Base-by-base conservation (phyloP, 2,329 filamentous ascomycete species). In the Fusarium subglutinans region DNA sequence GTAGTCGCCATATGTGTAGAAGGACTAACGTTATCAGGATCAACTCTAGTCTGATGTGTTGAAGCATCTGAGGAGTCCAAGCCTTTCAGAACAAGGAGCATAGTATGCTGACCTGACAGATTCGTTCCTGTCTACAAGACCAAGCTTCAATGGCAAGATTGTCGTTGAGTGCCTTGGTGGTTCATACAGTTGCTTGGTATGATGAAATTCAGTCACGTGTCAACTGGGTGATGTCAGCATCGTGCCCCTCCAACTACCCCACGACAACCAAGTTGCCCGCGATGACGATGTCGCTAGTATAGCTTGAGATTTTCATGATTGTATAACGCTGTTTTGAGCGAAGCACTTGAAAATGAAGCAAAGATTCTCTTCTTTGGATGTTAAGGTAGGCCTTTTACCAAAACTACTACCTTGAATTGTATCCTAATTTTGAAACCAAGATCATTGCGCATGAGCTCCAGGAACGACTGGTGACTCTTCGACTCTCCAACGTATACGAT, bases 391-490 rank as follows among this genome's bases (percentile, higher is more conserved):
- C 51, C 20, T 10, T 59, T 35, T 26, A 10, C 24, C 30, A 43
- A 58, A 24, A 22, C 20, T 38, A 14, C n/a, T 53, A 14, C 45
- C n/a, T 37, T 15, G 10, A 37, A 20, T 13, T 40, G 22, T 50
- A 15, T 38, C 41, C 69, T 75, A 59, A 75, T 62, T 38, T 8
- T 51, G 24, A 28, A 37, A 43, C 26, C 59, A 79, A 97, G 94
- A 94, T 97, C 83, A 97, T 98, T 80, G 93, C 95, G 64, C 94
- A 97, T 82, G 96, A 99, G 88, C 93, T 99, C 72, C 92, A 94
- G 68, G 86, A 89, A 72, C 90, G 88, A 74, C 88, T 99, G 61
- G 90, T 92, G 66, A 90, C 90, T 67, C 88, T 98, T 71, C 93
- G 96, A 73, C 89, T 98, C 57, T 91, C 94, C 72, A 99, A 99